These are phyloP conservation scores for Oryza longistaminata DNA, from an alignment of 176 grass and related monocot genomes.

Conservation along the genomic window DNA sequence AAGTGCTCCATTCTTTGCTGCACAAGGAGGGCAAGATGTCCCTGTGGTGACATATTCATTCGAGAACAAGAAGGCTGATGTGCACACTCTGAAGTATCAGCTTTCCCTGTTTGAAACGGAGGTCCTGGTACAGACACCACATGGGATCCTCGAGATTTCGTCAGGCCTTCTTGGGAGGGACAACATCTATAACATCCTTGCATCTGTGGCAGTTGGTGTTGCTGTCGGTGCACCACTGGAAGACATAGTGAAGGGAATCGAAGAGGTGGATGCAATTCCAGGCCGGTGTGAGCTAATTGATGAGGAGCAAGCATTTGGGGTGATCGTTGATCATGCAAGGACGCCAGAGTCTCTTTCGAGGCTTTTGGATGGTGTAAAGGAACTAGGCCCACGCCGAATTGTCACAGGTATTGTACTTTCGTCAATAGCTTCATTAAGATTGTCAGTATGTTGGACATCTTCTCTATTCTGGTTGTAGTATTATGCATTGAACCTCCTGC, in stretches of 20 bases:
- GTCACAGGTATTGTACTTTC: slow-evolving; percentile 67
- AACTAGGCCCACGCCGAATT: slow-evolving; percentile 76
- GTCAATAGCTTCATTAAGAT: slow-evolving; percentile 15
- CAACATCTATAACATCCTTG: slow-evolving; percentile 94
- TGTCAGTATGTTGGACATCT: not conserved
- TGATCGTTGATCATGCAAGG: slow-evolving; percentile 78
- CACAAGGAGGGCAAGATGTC: slow-evolving; percentile 71
- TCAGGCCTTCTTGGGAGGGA: slow-evolving; percentile 86
- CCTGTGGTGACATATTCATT: slow-evolving; percentile 90
- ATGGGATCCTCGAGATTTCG: slow-evolving; percentile 95
- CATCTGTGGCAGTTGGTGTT: slow-evolving; percentile 90
- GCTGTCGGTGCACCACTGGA: slow-evolving; percentile 81
- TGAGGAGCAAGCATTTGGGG: slow-evolving; percentile 95
- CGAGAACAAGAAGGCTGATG: slow-evolving; percentile 92
- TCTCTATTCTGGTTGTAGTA: not conserved
- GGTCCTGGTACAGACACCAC: slow-evolving; percentile 85
- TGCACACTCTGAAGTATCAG: slow-evolving; percentile 82
- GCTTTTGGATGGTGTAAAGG: slow-evolving; percentile 78
- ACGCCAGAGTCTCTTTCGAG: slow-evolving; percentile 77
- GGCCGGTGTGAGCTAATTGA: slow-evolving; percentile 93
- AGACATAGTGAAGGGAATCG: slow-evolving; percentile 89
- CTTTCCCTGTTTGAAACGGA: slow-evolving; percentile 96
- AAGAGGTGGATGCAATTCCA: slow-evolving; percentile 96
- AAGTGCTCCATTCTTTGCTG: slow-evolving; percentile 62
- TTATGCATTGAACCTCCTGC: slow-evolving; percentile 27